Evolutionary conservation across 208 protist species (phyloP), one percentile per base, ranked within the genome.

Genomic region (Leishmania aethiopica): DNA sequence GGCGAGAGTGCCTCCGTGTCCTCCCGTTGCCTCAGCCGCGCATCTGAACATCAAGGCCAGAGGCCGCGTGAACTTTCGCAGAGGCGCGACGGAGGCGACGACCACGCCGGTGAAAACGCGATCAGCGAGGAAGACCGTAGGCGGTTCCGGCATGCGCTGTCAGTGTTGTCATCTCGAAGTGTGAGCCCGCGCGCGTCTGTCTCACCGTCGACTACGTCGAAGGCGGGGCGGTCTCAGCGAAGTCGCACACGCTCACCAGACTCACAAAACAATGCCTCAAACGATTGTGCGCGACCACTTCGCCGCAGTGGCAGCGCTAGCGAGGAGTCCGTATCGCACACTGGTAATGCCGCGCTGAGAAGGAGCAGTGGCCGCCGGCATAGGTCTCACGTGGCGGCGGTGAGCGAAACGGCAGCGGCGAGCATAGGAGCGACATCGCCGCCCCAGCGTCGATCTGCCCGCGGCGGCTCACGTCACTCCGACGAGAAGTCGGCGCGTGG

Each of bases 81-180:
- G 10, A 47, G 13, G 67, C 10, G 45, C 49, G 47, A 59, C 42
- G 71, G 71, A 7, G n/a, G 49, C 17, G 57, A 42, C 45, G 28
- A 42, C 28, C 73, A 40, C 40, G 22, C 47, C 53, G 32, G 17
- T 28, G 32, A n/a, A 4, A 73, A 79, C 47, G 79, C 40, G 47
- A 64, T 62, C 11, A 72, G 67, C 35, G 84, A 81, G 60, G 84
- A 78, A 45, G 81, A 79, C 10, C 81, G 86, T 37, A 66, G 10
- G 49, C 59, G 40, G 28, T 92, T 92, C 62, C 86, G 89, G n/a
- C 81, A 78, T n/a, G 84, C 89, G 49, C 75, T 92, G 35, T 92
- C 89, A 1, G 83, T 40, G 22, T 15, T 77, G 3, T 88, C 88
- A 5, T 90, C 84, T 11, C 89, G 86, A 57, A 85, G 80, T 76